phyloP scores from a whole-genome alignment of 1,284 basidiomycete species.

The Cutaneotrichosporon curvatum region DNA sequence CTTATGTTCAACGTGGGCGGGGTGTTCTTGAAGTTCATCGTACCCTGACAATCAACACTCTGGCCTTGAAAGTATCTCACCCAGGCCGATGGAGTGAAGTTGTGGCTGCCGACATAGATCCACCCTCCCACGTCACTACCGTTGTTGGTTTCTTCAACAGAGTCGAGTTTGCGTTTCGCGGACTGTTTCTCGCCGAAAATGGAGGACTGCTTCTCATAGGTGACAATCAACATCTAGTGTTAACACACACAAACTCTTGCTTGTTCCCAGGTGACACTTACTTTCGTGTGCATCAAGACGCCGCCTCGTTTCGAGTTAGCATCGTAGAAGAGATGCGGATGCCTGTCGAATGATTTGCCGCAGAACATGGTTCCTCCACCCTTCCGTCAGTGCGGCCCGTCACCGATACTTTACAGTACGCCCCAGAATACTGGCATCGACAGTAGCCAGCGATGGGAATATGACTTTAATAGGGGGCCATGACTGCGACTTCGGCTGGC shows the following conservation, averaged over 20 bases:
- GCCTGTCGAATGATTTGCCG: slow-evolving; percentile 23
- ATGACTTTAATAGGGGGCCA: slow-evolving; percentile 41
- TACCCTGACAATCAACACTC: slow-evolving; percentile 24
- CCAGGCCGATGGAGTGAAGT: slow-evolving; percentile 42
- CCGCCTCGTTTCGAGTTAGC: slow-evolving; percentile 43
- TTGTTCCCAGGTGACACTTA: too few relatives aligned
- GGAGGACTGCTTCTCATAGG: slow-evolving; percentile 32
- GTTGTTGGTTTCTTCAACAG: slow-evolving; percentile 4
- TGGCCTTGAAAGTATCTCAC: slow-evolving; percentile 14
- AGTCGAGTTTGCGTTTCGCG: slow-evolving; percentile 25
- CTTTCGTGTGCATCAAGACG: slow-evolving; percentile 46
- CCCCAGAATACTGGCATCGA: slow-evolving; percentile 29
- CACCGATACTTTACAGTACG: slow-evolving; percentile 18
- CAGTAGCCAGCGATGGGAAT: slow-evolving; percentile 39
- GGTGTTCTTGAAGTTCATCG: slow-evolving; percentile 31
- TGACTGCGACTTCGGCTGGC: slow-evolving; percentile 19
- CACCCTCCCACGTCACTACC: slow-evolving; percentile 39
- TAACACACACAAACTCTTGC: not conserved
- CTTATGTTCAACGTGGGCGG: slow-evolving; percentile 23
- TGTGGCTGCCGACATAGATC: slow-evolving; percentile 43
- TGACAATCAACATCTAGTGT: slow-evolving; percentile 34
- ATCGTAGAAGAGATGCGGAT: slow-evolving; percentile 35
- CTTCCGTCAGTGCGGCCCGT: slow-evolving; percentile 5
- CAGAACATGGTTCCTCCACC: slow-evolving; percentile 46
- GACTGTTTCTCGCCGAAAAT: too few relatives aligned